Evolutionary conservation across 768 basidiomycete genomes (phyloP).

Genomic region (Macrolepiota dolichaula): DNA sequence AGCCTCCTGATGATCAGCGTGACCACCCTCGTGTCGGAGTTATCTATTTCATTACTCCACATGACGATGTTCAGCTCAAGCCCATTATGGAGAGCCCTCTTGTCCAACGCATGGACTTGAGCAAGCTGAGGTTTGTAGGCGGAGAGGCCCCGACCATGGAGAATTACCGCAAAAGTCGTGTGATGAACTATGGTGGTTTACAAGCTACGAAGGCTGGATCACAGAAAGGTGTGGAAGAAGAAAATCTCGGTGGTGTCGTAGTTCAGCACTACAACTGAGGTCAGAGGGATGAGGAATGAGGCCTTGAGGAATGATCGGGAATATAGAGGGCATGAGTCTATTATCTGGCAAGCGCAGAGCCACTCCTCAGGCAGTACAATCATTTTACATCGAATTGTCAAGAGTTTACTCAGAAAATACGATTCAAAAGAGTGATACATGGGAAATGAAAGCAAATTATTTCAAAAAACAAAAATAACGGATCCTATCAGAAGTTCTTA

Average conservation of each 20-base stretch:
- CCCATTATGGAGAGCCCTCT: slow-evolving; percentile 41
- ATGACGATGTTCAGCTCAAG: slow-evolving; percentile 37
- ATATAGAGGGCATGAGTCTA: no score
- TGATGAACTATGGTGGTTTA: neutral
- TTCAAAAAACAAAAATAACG: no score
- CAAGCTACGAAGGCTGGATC: neutral
- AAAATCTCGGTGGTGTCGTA: neutral
- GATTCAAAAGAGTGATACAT: no score
- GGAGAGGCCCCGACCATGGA: neutral
- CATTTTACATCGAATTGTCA: no score
- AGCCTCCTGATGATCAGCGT: slow-evolving; percentile 45
- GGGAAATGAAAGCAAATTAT: no score
- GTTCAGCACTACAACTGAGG: slow-evolving; percentile 5
- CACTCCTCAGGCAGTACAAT: no score
- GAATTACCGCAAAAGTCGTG: neutral
- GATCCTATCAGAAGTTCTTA: neutral
- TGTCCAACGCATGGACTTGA: slow-evolving; percentile 22
- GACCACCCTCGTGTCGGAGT: slow-evolving; percentile 40
- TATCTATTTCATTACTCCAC: slow-evolving; percentile 41
- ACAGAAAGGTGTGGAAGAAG: neutral
- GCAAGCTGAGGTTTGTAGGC: neutral
- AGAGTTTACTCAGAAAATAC: no score
- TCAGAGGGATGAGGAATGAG: neutral
- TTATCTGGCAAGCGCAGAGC: no score
- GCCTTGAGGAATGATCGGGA: no score